Base-by-base conservation (phyloP, 176 grass and related monocot species). In the Raddia guianensis region DNA sequence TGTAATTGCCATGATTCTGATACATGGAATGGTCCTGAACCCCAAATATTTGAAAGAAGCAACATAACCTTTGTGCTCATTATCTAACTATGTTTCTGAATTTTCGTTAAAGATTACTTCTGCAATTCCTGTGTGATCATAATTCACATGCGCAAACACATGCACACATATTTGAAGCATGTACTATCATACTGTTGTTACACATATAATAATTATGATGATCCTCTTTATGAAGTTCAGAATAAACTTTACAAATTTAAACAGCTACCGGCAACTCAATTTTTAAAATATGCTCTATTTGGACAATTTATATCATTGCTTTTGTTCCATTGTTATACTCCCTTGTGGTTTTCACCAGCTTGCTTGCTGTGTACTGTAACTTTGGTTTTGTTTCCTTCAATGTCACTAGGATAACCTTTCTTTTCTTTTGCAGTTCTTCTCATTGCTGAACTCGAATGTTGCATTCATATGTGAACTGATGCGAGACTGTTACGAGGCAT, bases 401-500 rank as follows among this genome's bases (percentile, higher is more conserved):
- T 73, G 35, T 32, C 44, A 68, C 50, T 80, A 42, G 13, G 46
- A 49, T 82, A 66, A 82, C 4, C 20, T 68, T 81, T 65, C 19
- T 92, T 83, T 48, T 58, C 58, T 71, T 72, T 80, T 89, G 77
- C 84, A 95, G 96, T 98, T 93, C 82, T 95, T 98, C 63, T 98
- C 92, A 6, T 79, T 98, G 81, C 80, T 87, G 72, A 82, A 98
- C 68, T 80, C 90, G 6, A 88, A 93, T 81, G 90, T 75, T 69
- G 92, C 96, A 76, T 98, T 98, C 76, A 84, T 93, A 64, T 98
- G 90, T 87, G 92, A 98, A 93, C 53, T 94, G 77, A 93, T 94
- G 90, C 87, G 92, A 69, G 96, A 98, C 60, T 95, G 96, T 81
- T 98, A 98, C 8, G 92, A 98, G 84, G 96, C 96, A 54, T 98